Evolutionary conservation across 2,329 filamentous ascomycete species (phyloP), one percentile per base, ranked within the genome.

Genomic region (Clonostachys byssicola): DNA sequence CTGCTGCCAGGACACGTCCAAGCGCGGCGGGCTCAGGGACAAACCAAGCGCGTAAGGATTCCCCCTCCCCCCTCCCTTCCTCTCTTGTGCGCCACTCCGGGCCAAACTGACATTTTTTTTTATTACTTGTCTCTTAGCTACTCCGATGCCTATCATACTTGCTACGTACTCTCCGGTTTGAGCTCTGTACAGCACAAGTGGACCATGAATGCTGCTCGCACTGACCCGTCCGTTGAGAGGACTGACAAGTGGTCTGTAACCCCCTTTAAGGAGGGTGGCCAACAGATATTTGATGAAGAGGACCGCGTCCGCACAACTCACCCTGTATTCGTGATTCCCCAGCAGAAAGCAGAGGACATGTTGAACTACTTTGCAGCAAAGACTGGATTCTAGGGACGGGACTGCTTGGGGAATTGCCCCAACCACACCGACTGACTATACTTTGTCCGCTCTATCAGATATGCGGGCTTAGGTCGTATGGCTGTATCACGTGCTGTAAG

Each of bases 101-200:
- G 14, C 5, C 17, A 36, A 30, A 16, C 38, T 47, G 16, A 36
- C 23, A 12, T 20, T 30, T 45, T 12, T 40, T 10, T 16, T 40
- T 7, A 14, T 44, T 45, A 33, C 36, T 49, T 45, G 38, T 30
- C 43, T 40, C 42, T 48, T 51, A 91, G 88, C 58, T 75, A 77
- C 51, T 85, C 91, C 5, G 92, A 97, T 70, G 85, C 87, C 43
- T 96, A 97, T 60, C 92, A 97, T 68, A 90, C 90, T 41, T 94
- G 89, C 70, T 97, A 97, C 69, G 89, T 92, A 33, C 78, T 97
- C 17, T 85, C 87, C 18, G 92, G 92, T 6, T 74, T 97, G 54
- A 94, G 89, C 64, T 86, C 85, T 46, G 86, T 86, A 20, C 89
- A 95, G 68, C 81, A 96, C 64, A 72, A 76, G 57, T 82, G 78